phyloP scores from a whole-genome alignment of 139 green algal genomes.

The Ulvella scutata region DNA sequence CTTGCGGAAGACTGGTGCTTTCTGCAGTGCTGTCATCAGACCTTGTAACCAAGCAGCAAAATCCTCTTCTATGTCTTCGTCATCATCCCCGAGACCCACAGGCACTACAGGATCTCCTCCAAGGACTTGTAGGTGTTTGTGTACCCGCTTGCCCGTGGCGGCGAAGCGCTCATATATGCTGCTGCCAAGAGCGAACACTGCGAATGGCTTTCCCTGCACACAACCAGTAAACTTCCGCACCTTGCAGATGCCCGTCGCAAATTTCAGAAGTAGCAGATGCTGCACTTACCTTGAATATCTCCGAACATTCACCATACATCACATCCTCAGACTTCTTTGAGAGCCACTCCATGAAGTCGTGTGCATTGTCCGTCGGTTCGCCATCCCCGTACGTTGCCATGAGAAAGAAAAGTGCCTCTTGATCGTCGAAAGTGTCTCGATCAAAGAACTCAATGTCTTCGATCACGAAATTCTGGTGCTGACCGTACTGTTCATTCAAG shows the following conservation, averaged over 20 bases:
- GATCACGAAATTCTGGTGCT: constrained; percentile 32
- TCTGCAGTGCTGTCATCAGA: constrained; percentile 43
- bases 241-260: neutral
- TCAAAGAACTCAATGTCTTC: constrained; percentile 52
- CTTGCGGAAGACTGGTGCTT: neutral
- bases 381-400: constrained; percentile 96
- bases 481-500: constrained; percentile 34
- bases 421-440: constrained; percentile 28
- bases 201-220: constrained; percentile 45
- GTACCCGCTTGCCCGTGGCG: constrained; percentile 56
- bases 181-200: constrained; percentile 93
- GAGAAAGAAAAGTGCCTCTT: constrained; percentile 62
- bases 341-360: constrained; percentile 74
- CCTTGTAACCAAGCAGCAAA: constrained; percentile 73
- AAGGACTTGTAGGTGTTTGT: constrained; percentile 44
- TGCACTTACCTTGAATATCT: constrained; percentile 31
- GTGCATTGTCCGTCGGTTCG: constrained; percentile 85
- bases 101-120: constrained; percentile 45
- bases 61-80: constrained; percentile 84
- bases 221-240: neutral
- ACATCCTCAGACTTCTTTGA: constrained; percentile 29
- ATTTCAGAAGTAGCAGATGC: neutral
- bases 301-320: constrained; percentile 20
- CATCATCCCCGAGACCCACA: constrained; percentile 79
- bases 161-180: constrained; percentile 98